Evolutionary conservation across 1,139 yeast species (phyloP), one percentile per base, ranked within the genome.

Genomic region (Hemisphaericaspora subhashii): DNA sequence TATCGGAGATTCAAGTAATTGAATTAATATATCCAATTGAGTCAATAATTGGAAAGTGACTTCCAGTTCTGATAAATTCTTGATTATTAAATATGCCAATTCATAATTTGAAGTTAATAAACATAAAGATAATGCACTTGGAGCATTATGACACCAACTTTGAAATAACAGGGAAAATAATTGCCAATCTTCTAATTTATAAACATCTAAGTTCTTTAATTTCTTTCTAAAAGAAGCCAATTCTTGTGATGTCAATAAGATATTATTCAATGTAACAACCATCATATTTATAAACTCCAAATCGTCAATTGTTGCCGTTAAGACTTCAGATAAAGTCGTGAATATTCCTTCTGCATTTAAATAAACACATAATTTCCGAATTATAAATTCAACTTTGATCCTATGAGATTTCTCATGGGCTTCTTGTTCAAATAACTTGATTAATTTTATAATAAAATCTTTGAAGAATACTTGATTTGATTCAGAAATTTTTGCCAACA

Each of bases 121-220:
- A 53, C 98, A 90, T 25, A 94, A 69, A 0, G 96, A 83, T 31
- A 94, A 68, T 0, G 92, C 88, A 18, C 97, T 92, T 0, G 95
- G 89, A 0, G 96, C 82, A 57, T 89, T 90, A 48, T 86, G 86
- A 51, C 96, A 83, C 98, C 98, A 94, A 41, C 95, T 83, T 53
- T 79, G 82, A 63, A 92, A 94, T 40, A 94, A 68, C 0, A 83
- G 72, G 13, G 86, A 76, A 59, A 94, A 94, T 37, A 90, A 69
- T 22, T 73, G 62, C 71, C 85, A 81, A 41, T 89, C 96, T 35
- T 82, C 86, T 6, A 64, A 44, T 40, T 67, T 68, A 39, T 73
- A 70, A 3, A 64, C 58, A 39, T 72, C 78, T 31, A 74, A 58
- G 37, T 57, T 66, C 44, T 70, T 80, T 37, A 92, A 66, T 53